phyloP scores from a whole-genome alignment of 2,329 filamentous ascomycete species.

The Torrubiella hemipterigena region DNA sequence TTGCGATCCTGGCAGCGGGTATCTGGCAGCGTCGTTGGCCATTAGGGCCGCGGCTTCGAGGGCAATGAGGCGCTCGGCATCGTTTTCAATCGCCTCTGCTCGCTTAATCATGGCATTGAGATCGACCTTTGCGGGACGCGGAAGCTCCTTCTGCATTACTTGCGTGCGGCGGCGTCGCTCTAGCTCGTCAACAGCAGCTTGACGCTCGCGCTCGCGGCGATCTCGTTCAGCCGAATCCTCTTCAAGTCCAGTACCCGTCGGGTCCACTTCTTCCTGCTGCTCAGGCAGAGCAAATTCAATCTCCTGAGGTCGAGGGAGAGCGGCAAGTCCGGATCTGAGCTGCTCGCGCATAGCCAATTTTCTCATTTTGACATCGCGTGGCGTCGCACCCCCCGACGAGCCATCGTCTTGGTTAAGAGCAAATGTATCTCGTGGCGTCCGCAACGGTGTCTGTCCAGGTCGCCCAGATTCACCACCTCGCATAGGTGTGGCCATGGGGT shows the following conservation, averaged over 20 bases:
- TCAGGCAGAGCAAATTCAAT: constrained; percentile 91
- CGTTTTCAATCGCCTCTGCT: constrained; percentile 48
- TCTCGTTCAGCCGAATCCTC: constrained; percentile 63
- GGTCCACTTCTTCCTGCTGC: constrained; percentile 52
- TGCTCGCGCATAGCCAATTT: constrained; percentile 58
- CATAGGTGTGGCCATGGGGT: constrained; percentile 86
- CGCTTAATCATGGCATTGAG: constrained; percentile 53
- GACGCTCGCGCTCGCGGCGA: constrained; percentile 60
- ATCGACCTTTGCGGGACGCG: constrained; percentile 64
- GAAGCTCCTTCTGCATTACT: constrained; percentile 77
- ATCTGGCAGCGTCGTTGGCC: constrained; percentile 68
- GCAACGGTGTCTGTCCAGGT: constrained; percentile 70
- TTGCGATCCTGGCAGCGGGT: constrained; percentile 55
- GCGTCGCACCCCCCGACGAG: constrained; percentile 63
- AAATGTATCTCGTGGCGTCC: constrained; percentile 80
- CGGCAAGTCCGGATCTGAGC: constrained; percentile 61
- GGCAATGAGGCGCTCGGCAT: constrained; percentile 58
- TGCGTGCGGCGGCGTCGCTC: constrained; percentile 80
- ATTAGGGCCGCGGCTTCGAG: constrained; percentile 70
- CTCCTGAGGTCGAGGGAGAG: constrained; percentile 85
- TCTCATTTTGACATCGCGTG: constrained; percentile 60
- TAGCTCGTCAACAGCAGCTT: constrained; percentile 59
- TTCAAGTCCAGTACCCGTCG: constrained; percentile 35
- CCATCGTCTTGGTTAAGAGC: constrained; percentile 64
- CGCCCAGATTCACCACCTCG: constrained; percentile 47